phyloP scores from a whole-genome alignment of 352 stramenopile species.

The Globisporangium irregulare region DNA sequence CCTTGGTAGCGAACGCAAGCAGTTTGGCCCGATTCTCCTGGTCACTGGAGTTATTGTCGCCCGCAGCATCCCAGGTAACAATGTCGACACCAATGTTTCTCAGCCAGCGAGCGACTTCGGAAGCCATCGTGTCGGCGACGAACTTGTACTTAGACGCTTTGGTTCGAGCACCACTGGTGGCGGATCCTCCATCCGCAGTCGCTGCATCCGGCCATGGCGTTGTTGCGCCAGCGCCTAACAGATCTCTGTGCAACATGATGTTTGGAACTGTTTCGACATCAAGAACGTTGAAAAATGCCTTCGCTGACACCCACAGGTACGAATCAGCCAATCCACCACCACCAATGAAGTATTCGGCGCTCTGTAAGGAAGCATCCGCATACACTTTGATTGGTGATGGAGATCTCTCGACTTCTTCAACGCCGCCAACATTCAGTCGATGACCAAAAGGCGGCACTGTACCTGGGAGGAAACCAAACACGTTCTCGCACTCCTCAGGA shows the following conservation, averaged over 20 bases:
- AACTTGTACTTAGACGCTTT: constrained; percentile 49
- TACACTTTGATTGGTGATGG: constrained; percentile 29
- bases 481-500: constrained; percentile 44
- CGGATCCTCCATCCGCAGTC: not conserved
- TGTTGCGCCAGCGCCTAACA: not conserved
- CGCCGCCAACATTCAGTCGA: not conserved
- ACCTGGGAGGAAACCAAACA: constrained; percentile 64
- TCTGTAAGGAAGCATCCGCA: constrained; percentile 32
- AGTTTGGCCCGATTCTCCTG: too few species aligned
- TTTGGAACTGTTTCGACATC: constrained; percentile 30
- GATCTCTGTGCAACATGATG: constrained; percentile 30
- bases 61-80: constrained; percentile 50
- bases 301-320: constrained; percentile 37
- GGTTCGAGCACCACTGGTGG: not conserved
- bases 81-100: constrained; percentile 75
- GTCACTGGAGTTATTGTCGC: constrained; percentile 19
- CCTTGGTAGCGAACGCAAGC: too few species aligned
- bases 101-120: constrained; percentile 69
- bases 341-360: constrained; percentile 36
- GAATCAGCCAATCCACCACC: constrained; percentile 46
- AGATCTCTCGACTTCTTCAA: not conserved
- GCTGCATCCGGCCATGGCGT: not conserved
- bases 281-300: constrained; percentile 43
- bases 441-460: constrained; percentile 66
- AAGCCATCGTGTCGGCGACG: constrained; percentile 74